Evolutionary conservation across 2,329 filamentous ascomycete genomes (phyloP).

Genomic region (Chrysosporium queenslandicum): DNA sequence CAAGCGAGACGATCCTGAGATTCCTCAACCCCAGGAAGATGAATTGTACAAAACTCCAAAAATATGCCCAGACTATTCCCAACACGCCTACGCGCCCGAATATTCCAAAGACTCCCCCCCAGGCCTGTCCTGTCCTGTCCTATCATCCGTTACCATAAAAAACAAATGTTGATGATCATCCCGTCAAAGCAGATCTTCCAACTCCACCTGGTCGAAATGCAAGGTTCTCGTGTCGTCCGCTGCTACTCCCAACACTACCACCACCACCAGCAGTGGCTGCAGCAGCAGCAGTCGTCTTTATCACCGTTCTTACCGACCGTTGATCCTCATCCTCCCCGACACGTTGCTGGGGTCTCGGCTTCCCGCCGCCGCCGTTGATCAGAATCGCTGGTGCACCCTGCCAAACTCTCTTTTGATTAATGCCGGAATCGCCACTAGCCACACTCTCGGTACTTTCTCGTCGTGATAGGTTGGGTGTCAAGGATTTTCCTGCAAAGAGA

Average conservation of each 20-base stretch:
- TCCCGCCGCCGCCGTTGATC: constrained; percentile 4
- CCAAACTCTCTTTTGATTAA: constrained; percentile 9
- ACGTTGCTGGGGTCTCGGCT: not conserved
- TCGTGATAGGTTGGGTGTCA: constrained; percentile 30
- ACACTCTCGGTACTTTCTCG: constrained; percentile 34
- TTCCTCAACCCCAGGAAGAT: not conserved
- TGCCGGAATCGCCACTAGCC: constrained; percentile 8
- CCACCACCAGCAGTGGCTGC: no score
- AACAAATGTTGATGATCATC: constrained; percentile 4
- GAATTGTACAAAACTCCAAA: not conserved
- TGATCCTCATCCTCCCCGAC: constrained; percentile 4
- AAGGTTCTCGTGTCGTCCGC: not conserved
- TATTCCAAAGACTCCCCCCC: not conserved
- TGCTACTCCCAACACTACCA: not conserved
- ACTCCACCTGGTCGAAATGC: constrained; percentile 5
- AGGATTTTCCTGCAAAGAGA: constrained; percentile 28
- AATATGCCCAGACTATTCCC: constrained; percentile 1
- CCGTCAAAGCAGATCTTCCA: constrained; percentile 6
- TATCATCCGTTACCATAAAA: not conserved
- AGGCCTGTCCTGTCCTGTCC: not conserved
- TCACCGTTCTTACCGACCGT: constrained; percentile 4
- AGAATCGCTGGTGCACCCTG: constrained; percentile 4
- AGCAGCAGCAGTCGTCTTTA: not conserved
- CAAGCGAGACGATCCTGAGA: not conserved
- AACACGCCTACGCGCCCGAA: not conserved